Conservation (phyloP, 1,139 yeast species). For the Taphrina sp. region DNA sequence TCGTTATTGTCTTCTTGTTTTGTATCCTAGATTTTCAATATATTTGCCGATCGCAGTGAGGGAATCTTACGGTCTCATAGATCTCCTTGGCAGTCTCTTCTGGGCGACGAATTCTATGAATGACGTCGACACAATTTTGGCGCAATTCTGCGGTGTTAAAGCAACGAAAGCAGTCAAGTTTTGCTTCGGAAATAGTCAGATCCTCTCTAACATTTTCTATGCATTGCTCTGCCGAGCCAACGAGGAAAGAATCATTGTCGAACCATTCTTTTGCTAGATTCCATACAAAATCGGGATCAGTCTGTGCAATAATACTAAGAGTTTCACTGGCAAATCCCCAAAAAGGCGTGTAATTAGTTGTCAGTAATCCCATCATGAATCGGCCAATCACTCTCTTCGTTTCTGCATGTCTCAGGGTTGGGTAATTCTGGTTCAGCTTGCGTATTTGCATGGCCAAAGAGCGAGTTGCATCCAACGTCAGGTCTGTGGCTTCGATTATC, state of each 20-base stretch:
- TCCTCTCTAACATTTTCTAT: neutral
- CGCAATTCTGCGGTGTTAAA: constrained; percentile 26
- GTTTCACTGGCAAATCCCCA: constrained; percentile 37
- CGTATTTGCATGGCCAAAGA: constrained; percentile 72
- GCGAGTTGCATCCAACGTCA: constrained; percentile 67
- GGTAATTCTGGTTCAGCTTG: constrained; percentile 54
- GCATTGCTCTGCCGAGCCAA: constrained; percentile 26
- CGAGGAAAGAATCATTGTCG: constrained; percentile 10
- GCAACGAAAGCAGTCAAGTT: constrained; percentile 18
- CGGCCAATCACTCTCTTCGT: constrained; percentile 52
- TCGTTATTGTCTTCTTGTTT: constrained; percentile 25
- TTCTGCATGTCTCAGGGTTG: constrained; percentile 40
- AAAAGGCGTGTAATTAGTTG: constrained; percentile 72
- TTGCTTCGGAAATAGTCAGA: constrained; percentile 9
- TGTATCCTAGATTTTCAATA: neutral
- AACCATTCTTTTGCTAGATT: constrained; percentile 43
- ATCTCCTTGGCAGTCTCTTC: neutral
- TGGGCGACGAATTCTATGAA: neutral
- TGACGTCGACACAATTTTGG: constrained; percentile 13
- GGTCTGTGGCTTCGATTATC: constrained; percentile 69
- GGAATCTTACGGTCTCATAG: constrained; percentile 35
- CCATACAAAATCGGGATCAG: constrained; percentile 53
- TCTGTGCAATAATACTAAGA: constrained; percentile 29
- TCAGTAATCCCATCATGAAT: constrained; percentile 48
- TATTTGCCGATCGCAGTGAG: too few relatives aligned